phyloP scores from a whole-genome alignment of 352 stramenopile genomes.

The Phytophthora tubulina region DNA sequence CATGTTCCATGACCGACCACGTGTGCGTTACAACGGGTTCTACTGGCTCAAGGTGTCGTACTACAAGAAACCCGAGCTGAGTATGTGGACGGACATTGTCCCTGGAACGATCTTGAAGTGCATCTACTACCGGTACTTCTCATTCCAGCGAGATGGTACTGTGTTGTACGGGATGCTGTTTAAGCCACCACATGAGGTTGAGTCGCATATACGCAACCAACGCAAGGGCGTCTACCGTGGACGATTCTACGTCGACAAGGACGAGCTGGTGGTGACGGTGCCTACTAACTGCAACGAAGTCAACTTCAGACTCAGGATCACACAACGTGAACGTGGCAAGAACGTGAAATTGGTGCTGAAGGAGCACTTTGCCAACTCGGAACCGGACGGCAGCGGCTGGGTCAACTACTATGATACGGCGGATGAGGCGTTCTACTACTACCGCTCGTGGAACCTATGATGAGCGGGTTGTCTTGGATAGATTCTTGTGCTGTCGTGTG shows the following conservation, averaged over 20 bases:
- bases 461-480: slow-evolving; percentile 5
- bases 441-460: slow-evolving; percentile 74
- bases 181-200: slow-evolving; percentile 68
- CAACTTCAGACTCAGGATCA: slow-evolving; percentile 75
- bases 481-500: slow-evolving; percentile 15
- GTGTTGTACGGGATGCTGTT: slow-evolving; percentile 86
- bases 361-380: slow-evolving; percentile 79
- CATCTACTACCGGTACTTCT: slow-evolving; percentile 89
- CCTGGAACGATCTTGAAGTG: slow-evolving; percentile 80
- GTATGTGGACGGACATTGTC: slow-evolving; percentile 83
- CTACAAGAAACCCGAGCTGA: slow-evolving; percentile 89
- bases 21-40: slow-evolving; percentile 84
- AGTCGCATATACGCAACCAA: slow-evolving; percentile 42
- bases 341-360: slow-evolving; percentile 72
- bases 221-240: slow-evolving; percentile 65
- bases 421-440: slow-evolving; percentile 83
- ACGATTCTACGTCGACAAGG: slow-evolving; percentile 69
- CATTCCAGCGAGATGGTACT: slow-evolving; percentile 75
- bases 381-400: slow-evolving; percentile 71
- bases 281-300: slow-evolving; percentile 74
- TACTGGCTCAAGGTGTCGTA: slow-evolving; percentile 84
- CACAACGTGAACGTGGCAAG: slow-evolving; percentile 52
- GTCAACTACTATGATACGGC: slow-evolving; percentile 75
- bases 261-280: slow-evolving; percentile 76
- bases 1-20: slow-evolving; percentile 76